Conservation (phyloP, 192 early-diverging fungal species). For the Phlyctochytrium bullatum region DNA sequence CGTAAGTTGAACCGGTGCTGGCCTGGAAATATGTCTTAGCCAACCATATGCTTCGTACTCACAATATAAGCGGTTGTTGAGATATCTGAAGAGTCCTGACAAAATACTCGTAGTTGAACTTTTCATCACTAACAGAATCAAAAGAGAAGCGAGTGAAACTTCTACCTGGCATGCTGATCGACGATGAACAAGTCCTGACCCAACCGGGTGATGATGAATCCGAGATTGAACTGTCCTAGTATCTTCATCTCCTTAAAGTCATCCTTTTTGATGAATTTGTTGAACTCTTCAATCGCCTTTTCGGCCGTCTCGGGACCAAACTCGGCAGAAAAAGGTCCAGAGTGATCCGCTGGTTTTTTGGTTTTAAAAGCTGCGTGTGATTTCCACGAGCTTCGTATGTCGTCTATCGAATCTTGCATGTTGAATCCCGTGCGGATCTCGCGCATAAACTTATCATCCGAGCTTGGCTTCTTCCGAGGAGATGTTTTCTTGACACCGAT, state of each 20-base stretch:
- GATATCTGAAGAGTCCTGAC: slow-evolving; percentile 55
- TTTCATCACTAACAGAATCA: slow-evolving; percentile 73
- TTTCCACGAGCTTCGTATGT: too few species aligned
- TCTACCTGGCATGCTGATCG: slow-evolving; percentile 90
- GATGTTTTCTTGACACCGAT: too few species aligned
- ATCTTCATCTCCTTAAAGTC: slow-evolving; percentile 86
- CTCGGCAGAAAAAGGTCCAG: slow-evolving; percentile 2
- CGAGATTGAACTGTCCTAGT: slow-evolving; percentile 95
- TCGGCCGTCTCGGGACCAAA: background rate
- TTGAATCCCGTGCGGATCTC: too few species aligned
- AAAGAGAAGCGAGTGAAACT: slow-evolving; percentile 1
- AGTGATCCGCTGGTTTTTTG: too few species aligned
- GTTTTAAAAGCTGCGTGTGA: too few species aligned
- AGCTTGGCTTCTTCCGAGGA: too few species aligned
- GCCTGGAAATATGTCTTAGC: slow-evolving; percentile 42
- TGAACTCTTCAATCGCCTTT: slow-evolving; percentile 15
- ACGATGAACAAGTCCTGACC: slow-evolving; percentile 81
- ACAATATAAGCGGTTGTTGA: slow-evolving; percentile 2
- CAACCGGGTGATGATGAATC: slow-evolving; percentile 85
- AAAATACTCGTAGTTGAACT: slow-evolving; percentile 88
- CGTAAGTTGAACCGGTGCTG: slow-evolving; percentile 65
- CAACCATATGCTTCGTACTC: background rate
- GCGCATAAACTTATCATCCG: too few species aligned
- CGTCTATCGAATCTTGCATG: too few species aligned
- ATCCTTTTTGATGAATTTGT: slow-evolving; percentile 59